Conservation (phyloP, 192 early-diverging fungal genomes). For the Coemansia furcata region DNA sequence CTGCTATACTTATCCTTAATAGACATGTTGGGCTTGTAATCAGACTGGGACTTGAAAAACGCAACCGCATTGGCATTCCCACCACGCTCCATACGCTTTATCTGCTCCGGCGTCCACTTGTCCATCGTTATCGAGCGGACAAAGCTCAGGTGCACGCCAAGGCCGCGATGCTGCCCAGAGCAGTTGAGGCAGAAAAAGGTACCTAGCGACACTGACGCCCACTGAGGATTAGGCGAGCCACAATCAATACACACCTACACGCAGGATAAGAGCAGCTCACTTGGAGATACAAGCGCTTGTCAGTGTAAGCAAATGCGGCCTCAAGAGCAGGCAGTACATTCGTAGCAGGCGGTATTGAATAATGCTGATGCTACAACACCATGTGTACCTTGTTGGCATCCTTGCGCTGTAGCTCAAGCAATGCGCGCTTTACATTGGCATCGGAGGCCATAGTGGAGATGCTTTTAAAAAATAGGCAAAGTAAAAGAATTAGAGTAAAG, state of each 20-base stretch:
- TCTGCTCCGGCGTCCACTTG: slow-evolving; percentile 92
- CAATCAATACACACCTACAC: slow-evolving; percentile 85
- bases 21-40: slow-evolving; percentile 70
- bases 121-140: slow-evolving; percentile 99
- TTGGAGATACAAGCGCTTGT: neutral
- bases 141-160: slow-evolving; percentile 84
- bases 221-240: slow-evolving; percentile 77
- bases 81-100: slow-evolving; percentile 90
- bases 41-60: slow-evolving; percentile 82
- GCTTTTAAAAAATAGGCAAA: neutral
- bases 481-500: neutral
- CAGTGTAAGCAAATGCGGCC: neutral
- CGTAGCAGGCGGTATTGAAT: neutral
- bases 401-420: slow-evolving; percentile 40
- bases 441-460: slow-evolving; percentile 22
- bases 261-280: neutral
- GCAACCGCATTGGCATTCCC: slow-evolving; percentile 84
- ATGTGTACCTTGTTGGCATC: slow-evolving; percentile 42
- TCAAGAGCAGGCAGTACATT: neutral
- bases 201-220: slow-evolving; percentile 91
- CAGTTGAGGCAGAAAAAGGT: slow-evolving; percentile 97
- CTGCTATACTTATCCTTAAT: slow-evolving; percentile 87
- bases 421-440: slow-evolving; percentile 31
- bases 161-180: slow-evolving; percentile 83
- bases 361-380: neutral